Conservation (phyloP, 2,329 filamentous ascomycete species). For the Alternaria infectoria region DNA sequence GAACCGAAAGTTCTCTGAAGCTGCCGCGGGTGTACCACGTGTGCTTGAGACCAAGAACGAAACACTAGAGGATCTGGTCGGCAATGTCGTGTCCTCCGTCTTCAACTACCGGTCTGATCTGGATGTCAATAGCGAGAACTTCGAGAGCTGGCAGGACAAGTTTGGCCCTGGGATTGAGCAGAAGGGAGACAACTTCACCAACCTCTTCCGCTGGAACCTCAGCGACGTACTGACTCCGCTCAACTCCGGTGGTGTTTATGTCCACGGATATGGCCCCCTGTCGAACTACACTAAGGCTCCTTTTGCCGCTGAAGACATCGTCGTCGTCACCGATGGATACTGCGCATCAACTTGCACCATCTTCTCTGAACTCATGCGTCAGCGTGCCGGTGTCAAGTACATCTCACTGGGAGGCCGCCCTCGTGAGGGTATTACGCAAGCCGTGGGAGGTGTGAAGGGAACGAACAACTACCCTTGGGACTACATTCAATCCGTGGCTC, state of each 20-base stretch:
- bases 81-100: conserved; percentile 48
- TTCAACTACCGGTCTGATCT: conserved; percentile 57
- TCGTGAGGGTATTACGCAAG: conserved; percentile 57
- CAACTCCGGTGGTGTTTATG: conserved; percentile 42
- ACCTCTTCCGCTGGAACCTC: conserved; percentile 61
- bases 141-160: conserved; percentile 56
- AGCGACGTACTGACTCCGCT: conserved; percentile 46
- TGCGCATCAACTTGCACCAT: conserved; percentile 68
- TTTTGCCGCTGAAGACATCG: conserved; percentile 50
- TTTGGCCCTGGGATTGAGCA: conserved; percentile 49
- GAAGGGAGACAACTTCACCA: conserved; percentile 63
- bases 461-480: conserved; percentile 46
- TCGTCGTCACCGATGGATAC: conserved; percentile 60
- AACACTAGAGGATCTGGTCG: conserved; percentile 44
- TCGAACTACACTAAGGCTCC: conserved; percentile 52
- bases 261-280: conserved; percentile 43
- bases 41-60: conserved; percentile 38
- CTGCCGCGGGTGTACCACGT: conserved; percentile 41
- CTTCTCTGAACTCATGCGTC: conserved; percentile 62
- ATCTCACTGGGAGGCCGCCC: conserved; percentile 68
- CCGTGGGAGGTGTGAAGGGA: conserved; percentile 70
- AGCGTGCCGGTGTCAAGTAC: conserved; percentile 60
- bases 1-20: conserved; percentile 48
- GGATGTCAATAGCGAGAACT: conserved; percentile 58
- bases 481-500: conserved; percentile 38